Percentiles rank a stretch among this genome's conserved stretches.
These are phyloP conservation scores for Hordeum marinum DNA, from an alignment of 176 grass and related monocot species.

Conservation along the genomic window DNA sequence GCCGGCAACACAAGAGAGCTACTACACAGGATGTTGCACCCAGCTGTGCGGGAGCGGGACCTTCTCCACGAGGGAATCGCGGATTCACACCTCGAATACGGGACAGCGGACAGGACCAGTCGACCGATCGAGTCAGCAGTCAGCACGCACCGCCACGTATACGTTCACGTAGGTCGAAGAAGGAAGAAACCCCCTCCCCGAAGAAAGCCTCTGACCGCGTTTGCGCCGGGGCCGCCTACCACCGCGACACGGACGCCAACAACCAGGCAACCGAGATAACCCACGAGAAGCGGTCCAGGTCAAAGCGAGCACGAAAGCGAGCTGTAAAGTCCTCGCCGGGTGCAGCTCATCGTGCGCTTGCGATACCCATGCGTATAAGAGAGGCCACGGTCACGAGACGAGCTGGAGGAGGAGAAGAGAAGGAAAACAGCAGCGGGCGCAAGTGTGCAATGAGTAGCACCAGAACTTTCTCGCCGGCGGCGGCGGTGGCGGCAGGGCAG, in stretches of 20 bases:
- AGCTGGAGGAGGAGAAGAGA: not conserved
- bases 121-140: not conserved
- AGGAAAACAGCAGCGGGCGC: not conserved
- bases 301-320: not conserved
- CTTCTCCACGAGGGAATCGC: conserved; percentile 9
- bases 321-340: conserved; percentile 3
- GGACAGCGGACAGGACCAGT: not conserved
- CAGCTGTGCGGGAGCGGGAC: conserved; percentile 1
- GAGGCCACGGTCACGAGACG: not conserved
- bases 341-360: not conserved
- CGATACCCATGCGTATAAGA: conserved; percentile 7
- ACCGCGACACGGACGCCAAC: not conserved
- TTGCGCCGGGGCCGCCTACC: not conserved
- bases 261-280: not conserved
- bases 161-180: not conserved
- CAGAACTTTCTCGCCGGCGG: not conserved
- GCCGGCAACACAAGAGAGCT: not conserved
- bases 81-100: not conserved
- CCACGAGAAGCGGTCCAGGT: conserved; percentile 21
- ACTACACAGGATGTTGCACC: not conserved
- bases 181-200: not conserved
- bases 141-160: conserved; percentile 17
- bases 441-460: not conserved
- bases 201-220: conserved; percentile 11
- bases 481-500: not conserved